Conservation (phyloP, 2,329 filamentous ascomycete genomes). For the Pseudonectria buxi region DNA sequence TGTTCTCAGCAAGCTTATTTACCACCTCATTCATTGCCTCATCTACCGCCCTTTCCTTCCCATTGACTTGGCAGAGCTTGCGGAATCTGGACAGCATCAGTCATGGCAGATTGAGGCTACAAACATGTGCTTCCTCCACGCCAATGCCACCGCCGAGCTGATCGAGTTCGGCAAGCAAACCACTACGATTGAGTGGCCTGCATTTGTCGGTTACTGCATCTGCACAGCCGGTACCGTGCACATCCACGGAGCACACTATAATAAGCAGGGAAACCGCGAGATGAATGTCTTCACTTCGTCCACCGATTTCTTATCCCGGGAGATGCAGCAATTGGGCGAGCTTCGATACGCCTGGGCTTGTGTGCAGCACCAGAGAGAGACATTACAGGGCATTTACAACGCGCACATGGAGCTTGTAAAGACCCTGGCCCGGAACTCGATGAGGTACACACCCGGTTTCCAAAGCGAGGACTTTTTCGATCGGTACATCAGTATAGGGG, state of each 20-base stretch:
- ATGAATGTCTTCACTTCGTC: slow-evolving; percentile 58
- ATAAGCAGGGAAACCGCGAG: slow-evolving; percentile 43
- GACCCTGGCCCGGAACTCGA: slow-evolving; percentile 55
- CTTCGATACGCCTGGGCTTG: slow-evolving; percentile 69
- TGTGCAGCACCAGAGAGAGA: slow-evolving; percentile 73
- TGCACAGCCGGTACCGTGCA: slow-evolving; percentile 84
- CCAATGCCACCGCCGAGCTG: slow-evolving; percentile 79
- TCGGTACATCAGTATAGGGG: slow-evolving; percentile 57
- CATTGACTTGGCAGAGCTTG: slow-evolving; percentile 73
- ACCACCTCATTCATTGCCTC: slow-evolving; percentile 79
- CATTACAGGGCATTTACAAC: slow-evolving; percentile 67
- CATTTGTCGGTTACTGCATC: slow-evolving; percentile 80
- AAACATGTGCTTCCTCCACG: slow-evolving; percentile 78
- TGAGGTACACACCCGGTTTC: slow-evolving; percentile 71
- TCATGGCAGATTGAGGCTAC: slow-evolving; percentile 91
- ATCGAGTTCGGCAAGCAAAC: slow-evolving; percentile 72
- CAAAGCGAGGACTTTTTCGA: slow-evolving; percentile 86
- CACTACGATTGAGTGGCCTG: slow-evolving; percentile 73
- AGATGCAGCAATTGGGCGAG: slow-evolving; percentile 74
- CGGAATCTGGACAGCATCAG: slow-evolving; percentile 75
- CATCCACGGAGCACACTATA: slow-evolving; percentile 78
- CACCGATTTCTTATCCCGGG: slow-evolving; percentile 64
- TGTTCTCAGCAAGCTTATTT: slow-evolving; percentile 78
- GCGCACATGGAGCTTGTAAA: slow-evolving; percentile 79
- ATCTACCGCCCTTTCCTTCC: slow-evolving; percentile 84